These are phyloP conservation scores for Barnettozyma siamensis DNA, from an alignment of 805 yeast genomes.

Conservation along the genomic window DNA sequence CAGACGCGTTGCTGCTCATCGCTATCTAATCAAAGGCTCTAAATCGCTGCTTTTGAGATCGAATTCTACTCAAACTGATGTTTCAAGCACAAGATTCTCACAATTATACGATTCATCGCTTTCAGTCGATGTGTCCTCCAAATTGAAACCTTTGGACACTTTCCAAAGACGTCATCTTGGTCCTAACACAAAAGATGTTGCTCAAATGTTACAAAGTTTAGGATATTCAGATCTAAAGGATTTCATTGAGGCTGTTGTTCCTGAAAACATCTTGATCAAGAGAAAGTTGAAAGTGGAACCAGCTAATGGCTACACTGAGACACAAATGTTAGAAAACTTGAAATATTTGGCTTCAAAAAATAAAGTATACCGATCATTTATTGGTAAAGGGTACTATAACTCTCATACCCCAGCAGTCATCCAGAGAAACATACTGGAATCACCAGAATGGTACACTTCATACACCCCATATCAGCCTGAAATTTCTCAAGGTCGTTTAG, in stretches of 20 bases:
- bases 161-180: constrained; percentile 92
- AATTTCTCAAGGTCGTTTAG: constrained; percentile 93
- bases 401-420: constrained; percentile 88
- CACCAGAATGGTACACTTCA: constrained; percentile 98
- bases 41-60: constrained; percentile 1
- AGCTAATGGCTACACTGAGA: constrained; percentile 68
- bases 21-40: neutral
- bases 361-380: constrained; percentile 64
- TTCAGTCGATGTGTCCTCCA: constrained; percentile 8
- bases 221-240: constrained; percentile 64
- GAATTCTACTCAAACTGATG: constrained; percentile 36
- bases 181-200: constrained; percentile 58
- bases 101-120: constrained; percentile 40
- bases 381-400: constrained; percentile 94
- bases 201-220: constrained; percentile 57
- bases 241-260: constrained; percentile 70
- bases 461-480: constrained; percentile 99
- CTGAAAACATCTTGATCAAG: constrained; percentile 64
- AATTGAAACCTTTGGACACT: constrained; percentile 54
- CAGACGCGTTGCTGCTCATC: neutral
- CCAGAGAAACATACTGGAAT: constrained; percentile 85
- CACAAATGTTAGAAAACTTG: constrained; percentile 68
- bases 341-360: constrained; percentile 69
- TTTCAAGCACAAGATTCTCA: constrained; percentile 49
- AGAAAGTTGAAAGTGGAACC: constrained; percentile 68